These are phyloP conservation scores for Colletotrichum echinochloae DNA, from an alignment of 2,329 filamentous ascomycete species.

Conservation along the genomic window DNA sequence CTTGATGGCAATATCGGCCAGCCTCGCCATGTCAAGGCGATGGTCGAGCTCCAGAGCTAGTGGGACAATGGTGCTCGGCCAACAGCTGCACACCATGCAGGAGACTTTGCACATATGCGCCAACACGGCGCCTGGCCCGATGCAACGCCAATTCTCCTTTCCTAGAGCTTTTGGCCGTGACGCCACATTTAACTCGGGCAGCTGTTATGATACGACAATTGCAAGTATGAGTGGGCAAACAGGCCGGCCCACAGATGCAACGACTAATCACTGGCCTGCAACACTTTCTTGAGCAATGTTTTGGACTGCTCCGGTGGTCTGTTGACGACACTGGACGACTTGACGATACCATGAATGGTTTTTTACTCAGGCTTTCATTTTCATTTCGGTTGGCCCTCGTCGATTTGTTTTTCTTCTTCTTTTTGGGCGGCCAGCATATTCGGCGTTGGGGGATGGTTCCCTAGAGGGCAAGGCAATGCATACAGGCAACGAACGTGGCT, in stretches of 20 bases:
- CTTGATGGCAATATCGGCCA: slow-evolving; percentile 32
- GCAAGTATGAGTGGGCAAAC: slow-evolving; percentile 2
- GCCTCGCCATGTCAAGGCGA: slow-evolving; percentile 28
- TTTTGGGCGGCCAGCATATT: slow-evolving; percentile 35
- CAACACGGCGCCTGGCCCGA: slow-evolving; percentile 22
- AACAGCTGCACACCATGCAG: slow-evolving; percentile 20
- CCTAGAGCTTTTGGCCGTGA: slow-evolving; percentile 17
- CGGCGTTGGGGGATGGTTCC: slow-evolving; percentile 39
- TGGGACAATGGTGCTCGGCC: slow-evolving; percentile 36
- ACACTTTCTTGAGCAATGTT: slow-evolving; percentile 31
- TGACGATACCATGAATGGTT: slow-evolving; percentile 42
- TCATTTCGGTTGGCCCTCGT: slow-evolving; percentile 30
- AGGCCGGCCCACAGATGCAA: slow-evolving; percentile 10
- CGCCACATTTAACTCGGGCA: not conserved
- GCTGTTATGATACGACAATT: slow-evolving; percentile 20
- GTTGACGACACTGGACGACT: slow-evolving; percentile 40
- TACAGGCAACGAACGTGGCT: slow-evolving; percentile 21
- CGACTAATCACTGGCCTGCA: slow-evolving; percentile 22
- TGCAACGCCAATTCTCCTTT: slow-evolving; percentile 22
- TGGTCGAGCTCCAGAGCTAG: slow-evolving; percentile 40
- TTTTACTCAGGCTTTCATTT: slow-evolving; percentile 30
- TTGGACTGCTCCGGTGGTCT: slow-evolving; percentile 29
- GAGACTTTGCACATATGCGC: slow-evolving; percentile 4
- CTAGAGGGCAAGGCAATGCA: slow-evolving; percentile 29
- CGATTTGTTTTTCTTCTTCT: slow-evolving; percentile 22